Evolutionary conservation across 1,139 yeast genomes (phyloP).

Genomic region (Saccharomycopsis hybrid): DNA sequence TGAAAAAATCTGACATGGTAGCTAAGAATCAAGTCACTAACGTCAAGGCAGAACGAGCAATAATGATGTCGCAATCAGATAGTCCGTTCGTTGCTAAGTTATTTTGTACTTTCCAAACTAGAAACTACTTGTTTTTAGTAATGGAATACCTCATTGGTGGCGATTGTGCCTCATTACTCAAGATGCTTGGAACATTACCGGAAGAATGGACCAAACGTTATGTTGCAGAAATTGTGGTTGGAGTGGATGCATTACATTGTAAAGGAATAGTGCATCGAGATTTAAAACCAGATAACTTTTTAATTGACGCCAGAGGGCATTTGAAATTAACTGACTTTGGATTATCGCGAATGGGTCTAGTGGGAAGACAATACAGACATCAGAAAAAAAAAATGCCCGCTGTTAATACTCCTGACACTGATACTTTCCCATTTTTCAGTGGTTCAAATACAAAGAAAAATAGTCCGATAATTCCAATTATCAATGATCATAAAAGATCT

Average conservation of each 20-base stretch:
- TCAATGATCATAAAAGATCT: constrained; percentile 18
- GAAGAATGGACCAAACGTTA: constrained; percentile 85
- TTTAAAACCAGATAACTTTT: constrained; percentile 85
- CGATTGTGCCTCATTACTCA: constrained; percentile 82
- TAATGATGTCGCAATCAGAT: constrained; percentile 94
- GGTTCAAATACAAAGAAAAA: constrained; percentile 4
- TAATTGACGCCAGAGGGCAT: constrained; percentile 85
- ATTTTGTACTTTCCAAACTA: constrained; percentile 83
- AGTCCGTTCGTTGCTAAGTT: constrained; percentile 91
- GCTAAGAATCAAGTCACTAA: constrained; percentile 94
- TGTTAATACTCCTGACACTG: constrained; percentile 6
- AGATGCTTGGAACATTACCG: constrained; percentile 73
- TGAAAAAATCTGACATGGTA: constrained; percentile 91
- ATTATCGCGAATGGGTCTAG: constrained; percentile 79
- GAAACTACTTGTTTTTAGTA: constrained; percentile 80
- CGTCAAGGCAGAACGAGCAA: constrained; percentile 91
- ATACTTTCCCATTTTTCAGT: constrained; percentile 6
- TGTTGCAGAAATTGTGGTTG: constrained; percentile 84
- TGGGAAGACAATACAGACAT: constrained; percentile 59
- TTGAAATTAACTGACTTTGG: constrained; percentile 94
- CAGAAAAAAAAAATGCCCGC: constrained; percentile 4
- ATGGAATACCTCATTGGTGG: constrained; percentile 98
- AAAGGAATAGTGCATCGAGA: constrained; percentile 93
- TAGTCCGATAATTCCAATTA: constrained; percentile 12
- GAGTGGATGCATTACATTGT: constrained; percentile 81